Evolutionary conservation across 163 green algal genomes (phyloP), one percentile per base, ranked within the genome.

Genomic region (Picocystis sp.): DNA sequence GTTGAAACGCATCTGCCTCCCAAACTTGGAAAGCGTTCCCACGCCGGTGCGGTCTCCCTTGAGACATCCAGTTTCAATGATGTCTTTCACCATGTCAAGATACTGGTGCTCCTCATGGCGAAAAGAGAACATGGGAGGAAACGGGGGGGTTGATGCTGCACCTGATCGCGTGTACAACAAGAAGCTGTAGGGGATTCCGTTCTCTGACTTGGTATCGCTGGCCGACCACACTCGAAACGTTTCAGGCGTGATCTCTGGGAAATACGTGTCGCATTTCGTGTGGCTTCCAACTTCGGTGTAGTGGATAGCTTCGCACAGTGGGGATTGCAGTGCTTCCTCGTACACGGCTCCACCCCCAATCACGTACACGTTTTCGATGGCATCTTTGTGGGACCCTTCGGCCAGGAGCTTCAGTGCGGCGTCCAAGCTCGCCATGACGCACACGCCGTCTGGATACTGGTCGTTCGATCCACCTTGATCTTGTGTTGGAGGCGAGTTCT

Each of bases 21-120:
- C 69, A 75, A 99, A 98, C 55, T 80, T 75, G 13, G 78, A 85
- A 46, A 86, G 71, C 9, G 91, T 99, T 47, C 92, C 92, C 2
- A 90, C 98, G 56, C 92, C 92, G 1, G 92, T 99, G 34, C 92
- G 74, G 74, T 98, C 91, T 14, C 75, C 82, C 0, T 79, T 74
- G 24, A 60, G 61, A 35, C 70, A 65, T 35, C 92, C 92, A 11
- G 69, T 72, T 1, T 64, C 48, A 11, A 98, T 86, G 48, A 98
- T 73, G 19, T 93, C 77, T 1, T 65, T 42, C 13, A 96, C 76
- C 53, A 97, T 71, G 9, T 95, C 74, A 21, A 99, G 72, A 55
- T 99, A 99, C 82, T 98, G 81, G 23, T 72, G 53, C 77, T 96
- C 89, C 43, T 96, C 89, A 50, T 94, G 86, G 24, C 54, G 48